Percentiles rank a stretch among this genome's conserved stretches.
These are phyloP conservation scores for Multifurca ochricompacta DNA, from an alignment of 768 basidiomycete species.

Conservation along the genomic window DNA sequence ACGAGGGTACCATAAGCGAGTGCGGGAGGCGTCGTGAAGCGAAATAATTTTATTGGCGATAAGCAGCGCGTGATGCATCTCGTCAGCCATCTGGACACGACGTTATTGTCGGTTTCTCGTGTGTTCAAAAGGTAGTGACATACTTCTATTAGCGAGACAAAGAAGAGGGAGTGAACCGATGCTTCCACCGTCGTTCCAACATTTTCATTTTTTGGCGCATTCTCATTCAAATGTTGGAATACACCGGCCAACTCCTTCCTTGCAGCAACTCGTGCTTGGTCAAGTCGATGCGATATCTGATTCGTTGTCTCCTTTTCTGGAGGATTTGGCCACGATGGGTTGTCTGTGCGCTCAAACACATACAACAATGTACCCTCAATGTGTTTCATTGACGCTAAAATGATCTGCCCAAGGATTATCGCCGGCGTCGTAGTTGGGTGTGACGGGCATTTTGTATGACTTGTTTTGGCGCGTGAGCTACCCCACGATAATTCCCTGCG, in stretches of 20 bases:
- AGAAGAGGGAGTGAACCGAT: slow-evolving; percentile 34
- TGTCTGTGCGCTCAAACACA: slow-evolving; percentile 29
- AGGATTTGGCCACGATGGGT: slow-evolving; percentile 2
- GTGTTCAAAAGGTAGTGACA: slow-evolving; percentile 1
- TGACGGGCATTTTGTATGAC: neutral
- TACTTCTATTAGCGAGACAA: slow-evolving; percentile 41
- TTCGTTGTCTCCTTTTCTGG: slow-evolving; percentile 8
- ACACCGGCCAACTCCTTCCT: slow-evolving; percentile 28
- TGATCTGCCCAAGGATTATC: slow-evolving; percentile 30
- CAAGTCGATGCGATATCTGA: neutral
- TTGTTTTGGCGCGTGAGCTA: slow-evolving; percentile 24
- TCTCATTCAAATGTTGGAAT: slow-evolving; percentile 28
- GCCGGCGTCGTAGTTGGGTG: slow-evolving; percentile 25
- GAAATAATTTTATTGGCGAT: slow-evolving; percentile 22
- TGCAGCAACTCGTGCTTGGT: slow-evolving; percentile 12
- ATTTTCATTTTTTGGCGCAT: slow-evolving; percentile 21
- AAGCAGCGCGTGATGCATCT: slow-evolving; percentile 31
- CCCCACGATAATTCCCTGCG: slow-evolving; percentile 41
- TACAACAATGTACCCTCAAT: slow-evolving; percentile 24
- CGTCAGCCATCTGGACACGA: slow-evolving; percentile 35
- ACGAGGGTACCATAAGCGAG: slow-evolving; percentile 16
- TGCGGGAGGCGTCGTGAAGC: slow-evolving; percentile 10
- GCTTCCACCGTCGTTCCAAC: slow-evolving; percentile 26
- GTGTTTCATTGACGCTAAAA: slow-evolving; percentile 31
- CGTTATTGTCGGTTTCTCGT: neutral